Evolutionary conservation across 129 eudicot genomes (phyloP), one percentile per base, ranked within the genome.

Genomic region (Artemisia annua): DNA sequence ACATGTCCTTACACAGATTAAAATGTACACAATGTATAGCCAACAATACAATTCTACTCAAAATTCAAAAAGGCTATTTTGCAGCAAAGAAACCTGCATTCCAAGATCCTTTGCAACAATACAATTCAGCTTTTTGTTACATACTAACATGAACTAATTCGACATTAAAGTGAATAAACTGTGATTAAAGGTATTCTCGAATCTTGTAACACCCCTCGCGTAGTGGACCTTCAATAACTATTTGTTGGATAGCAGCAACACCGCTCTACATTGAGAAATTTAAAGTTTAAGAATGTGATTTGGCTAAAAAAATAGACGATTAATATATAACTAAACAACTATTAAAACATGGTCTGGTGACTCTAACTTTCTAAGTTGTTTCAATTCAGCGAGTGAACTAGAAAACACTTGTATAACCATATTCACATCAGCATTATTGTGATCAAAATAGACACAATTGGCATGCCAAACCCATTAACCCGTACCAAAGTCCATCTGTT

Each of bases 201-300:
- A 90, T 90, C 84, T 85, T 84, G 56, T 94, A 94, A 76, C 90
- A 90, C 73, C 90, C 97, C 75, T 88, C 96, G 0, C 97, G 81
- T 26, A 94, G 81, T 26, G 98, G 98, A 35, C 98, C 96, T 85
- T 94, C 98, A 24, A 94, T 92, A 66, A 94, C 83, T 70, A 94
- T 84, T 49, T 90, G 97, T 77, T 90, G 98, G 20, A 88, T 80
- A 63, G 87, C 87, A 63, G 88, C 90, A 69, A 79, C 92, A 48
- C 93, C 96, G 79, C 96, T 96, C 98, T 93, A 67, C 80, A 79
- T 32, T 39, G 54, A 76, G 7, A 58, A 39, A 9, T 1, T 56
- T 18, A 13, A 72, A 18, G 15, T 55, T 71, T 57, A 28, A 55
- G n/a, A 44, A 73, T 10, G 59, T 46, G 19, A 66, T 16, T 46